Evolutionary conservation across 257 asterid species (phyloP).

Genomic region (Lavandula angustifolia): DNA sequence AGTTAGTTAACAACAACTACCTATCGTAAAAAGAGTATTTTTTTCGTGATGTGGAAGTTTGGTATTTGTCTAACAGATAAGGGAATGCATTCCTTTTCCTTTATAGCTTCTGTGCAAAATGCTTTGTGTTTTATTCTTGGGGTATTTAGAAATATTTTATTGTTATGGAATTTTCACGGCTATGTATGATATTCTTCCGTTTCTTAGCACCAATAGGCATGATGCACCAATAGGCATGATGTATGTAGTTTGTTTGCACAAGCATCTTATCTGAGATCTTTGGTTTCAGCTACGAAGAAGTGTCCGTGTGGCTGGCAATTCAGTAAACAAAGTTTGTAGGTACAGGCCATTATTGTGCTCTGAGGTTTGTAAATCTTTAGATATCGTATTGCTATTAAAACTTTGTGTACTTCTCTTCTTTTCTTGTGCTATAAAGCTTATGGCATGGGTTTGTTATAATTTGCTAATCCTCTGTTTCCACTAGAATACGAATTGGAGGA

Average conservation of each 20-base stretch:
- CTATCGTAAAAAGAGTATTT: background rate
- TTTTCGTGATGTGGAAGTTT: background rate
- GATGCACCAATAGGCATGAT: background rate
- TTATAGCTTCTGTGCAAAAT: too few species aligned
- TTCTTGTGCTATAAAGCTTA: background rate
- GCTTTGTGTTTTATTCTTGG: background rate
- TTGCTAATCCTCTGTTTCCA: conserved; percentile 23
- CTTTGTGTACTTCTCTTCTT: background rate
- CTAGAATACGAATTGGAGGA: conserved; percentile 54
- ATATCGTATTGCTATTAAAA: background rate
- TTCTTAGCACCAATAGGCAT: background rate
- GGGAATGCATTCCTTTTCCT: too few species aligned
- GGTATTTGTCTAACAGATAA: background rate
- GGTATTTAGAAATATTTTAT: background rate
- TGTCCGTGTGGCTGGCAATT: conserved; percentile 28
- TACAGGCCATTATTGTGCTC: conserved; percentile 40
- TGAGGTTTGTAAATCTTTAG: conserved; percentile 49
- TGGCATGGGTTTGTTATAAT: conserved; percentile 8
- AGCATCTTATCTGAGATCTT: background rate
- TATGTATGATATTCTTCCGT: background rate
- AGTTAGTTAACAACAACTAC: background rate
- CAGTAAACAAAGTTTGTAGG: conserved; percentile 43
- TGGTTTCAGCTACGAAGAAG: conserved; percentile 47
- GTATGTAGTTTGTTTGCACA: background rate
- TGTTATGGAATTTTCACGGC: too few species aligned